Base-by-base conservation (phyloP, 108 stramenopile species). In the Conticribra guillardii region DNA sequence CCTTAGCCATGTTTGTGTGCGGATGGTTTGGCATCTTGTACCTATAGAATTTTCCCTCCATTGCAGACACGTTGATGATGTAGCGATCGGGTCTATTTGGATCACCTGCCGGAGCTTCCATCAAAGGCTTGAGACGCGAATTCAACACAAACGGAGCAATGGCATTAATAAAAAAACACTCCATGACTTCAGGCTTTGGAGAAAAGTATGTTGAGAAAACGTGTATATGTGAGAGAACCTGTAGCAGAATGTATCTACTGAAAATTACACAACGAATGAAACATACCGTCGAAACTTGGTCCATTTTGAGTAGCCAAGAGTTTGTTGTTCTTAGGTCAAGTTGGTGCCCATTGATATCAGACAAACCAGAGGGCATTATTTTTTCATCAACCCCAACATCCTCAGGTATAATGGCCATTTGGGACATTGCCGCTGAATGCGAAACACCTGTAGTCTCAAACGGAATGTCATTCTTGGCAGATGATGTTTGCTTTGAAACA, bases 1-100 rank as follows among this genome's bases (percentile, higher is more conserved):
- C 92, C 76, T 97, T 97, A 32, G 96, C 96, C 91, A 94, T 94
- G 78, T 97, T 97, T 44, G 93, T 95, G 58, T 96, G 94, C 23
- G 94, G 91, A 71, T 96, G 94, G 64, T 89, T 89, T 8, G 91
- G 83, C 89, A 89, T 89, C 75, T 97, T 97, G 83, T 89, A 93
- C 16, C 96, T 69, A 67, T 97, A 93, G 61, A 97, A 97, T 64
- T 97, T 96, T 16, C 95, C 95, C 64, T 97, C 96, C 96, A 95
- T 97, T 26, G 94, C 94, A 9, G 87, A 88, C 4, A 97, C 96
- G 52, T 97, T 95, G 64, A 97, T 89, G 27, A 97, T 90, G 81
- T 81, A 97, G 15, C 95, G 87, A 51, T 89, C 85, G 7, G 79
- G 83, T 30, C 82, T 60, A 18, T 68, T 54, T 0, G 49, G 50